Conservation (phyloP, 2,329 filamentous ascomycete genomes). For the Diaporthe ilicicola region DNA sequence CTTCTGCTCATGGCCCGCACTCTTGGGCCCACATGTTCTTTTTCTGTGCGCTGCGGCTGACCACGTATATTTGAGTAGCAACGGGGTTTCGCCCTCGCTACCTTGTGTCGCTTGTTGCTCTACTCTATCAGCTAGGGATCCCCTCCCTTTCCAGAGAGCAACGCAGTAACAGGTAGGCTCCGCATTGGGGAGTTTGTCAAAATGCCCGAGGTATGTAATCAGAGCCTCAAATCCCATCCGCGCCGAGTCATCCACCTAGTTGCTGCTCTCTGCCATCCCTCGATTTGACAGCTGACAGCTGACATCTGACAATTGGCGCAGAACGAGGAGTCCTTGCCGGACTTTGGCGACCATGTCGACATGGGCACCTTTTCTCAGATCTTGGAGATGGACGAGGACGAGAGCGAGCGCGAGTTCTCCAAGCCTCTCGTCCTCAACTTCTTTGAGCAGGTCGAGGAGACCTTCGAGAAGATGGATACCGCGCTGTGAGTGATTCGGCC, state of each 20-base stretch:
- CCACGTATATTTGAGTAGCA: slow-evolving; percentile 32
- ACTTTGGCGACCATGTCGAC: slow-evolving; percentile 82
- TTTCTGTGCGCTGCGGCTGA: slow-evolving; percentile 33
- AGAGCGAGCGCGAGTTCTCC: slow-evolving; percentile 86
- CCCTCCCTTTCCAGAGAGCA: slow-evolving; percentile 15
- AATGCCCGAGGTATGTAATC: slow-evolving; percentile 32
- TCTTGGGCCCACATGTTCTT: slow-evolving; percentile 30
- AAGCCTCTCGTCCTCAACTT: slow-evolving; percentile 89
- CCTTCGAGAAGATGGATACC: slow-evolving; percentile 84
- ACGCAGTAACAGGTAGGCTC: slow-evolving; percentile 25
- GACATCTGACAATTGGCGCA: slow-evolving; percentile 3
- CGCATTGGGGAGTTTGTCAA: slow-evolving; percentile 24
- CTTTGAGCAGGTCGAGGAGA: slow-evolving; percentile 88
- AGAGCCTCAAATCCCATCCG: background rate
- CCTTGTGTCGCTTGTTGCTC: slow-evolving; percentile 24
- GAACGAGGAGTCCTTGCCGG: slow-evolving; percentile 53
- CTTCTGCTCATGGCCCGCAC: slow-evolving; percentile 32
- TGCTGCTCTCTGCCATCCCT: background rate
- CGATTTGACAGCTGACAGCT: background rate
- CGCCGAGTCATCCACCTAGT: background rate
- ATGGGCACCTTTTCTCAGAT: slow-evolving; percentile 88
- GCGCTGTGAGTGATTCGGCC: slow-evolving; percentile 73
- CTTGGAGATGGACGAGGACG: slow-evolving; percentile 96
- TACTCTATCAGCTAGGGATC: slow-evolving; percentile 21
- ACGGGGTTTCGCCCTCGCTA: slow-evolving; percentile 25